Percentiles rank a stretch among this genome's conserved stretches.
Conservation (phyloP, 352 stramenopile genomes). For the Globisporangium mamillatum region DNA sequence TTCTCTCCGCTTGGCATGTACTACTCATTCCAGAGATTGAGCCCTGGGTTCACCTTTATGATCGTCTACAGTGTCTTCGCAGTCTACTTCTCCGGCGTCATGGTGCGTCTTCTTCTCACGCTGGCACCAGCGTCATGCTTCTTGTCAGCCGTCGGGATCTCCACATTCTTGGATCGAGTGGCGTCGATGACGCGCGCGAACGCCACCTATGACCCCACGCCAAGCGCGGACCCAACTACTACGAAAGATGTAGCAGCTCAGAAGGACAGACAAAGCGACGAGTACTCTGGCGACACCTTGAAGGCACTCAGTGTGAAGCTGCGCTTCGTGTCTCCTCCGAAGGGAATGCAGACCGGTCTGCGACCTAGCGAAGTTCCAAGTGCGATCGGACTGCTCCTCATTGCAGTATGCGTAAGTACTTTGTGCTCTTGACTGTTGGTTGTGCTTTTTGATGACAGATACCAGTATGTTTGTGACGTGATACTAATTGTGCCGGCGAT, state of each 20-base stretch:
- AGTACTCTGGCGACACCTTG: slow-evolving; percentile 27
- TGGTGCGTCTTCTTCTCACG: slow-evolving; percentile 92
- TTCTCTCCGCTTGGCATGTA: slow-evolving; percentile 89
- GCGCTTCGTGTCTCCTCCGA: slow-evolving; percentile 22
- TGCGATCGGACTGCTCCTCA: slow-evolving; percentile 38
- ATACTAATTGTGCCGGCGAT: not conserved
- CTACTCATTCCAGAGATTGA: slow-evolving; percentile 77
- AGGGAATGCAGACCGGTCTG: slow-evolving; percentile 12
- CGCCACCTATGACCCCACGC: slow-evolving; percentile 1
- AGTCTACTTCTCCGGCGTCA: slow-evolving; percentile 92
- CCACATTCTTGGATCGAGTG: slow-evolving; percentile 51
- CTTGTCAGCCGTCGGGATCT: slow-evolving; percentile 83
- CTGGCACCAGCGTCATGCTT: slow-evolving; percentile 89
- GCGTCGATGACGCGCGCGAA: slow-evolving; percentile 20
- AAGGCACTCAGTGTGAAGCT: slow-evolving; percentile 28
- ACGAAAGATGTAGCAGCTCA: not conserved
- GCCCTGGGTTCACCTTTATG: slow-evolving; percentile 83
- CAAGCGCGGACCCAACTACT: not conserved
- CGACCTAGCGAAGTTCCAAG: slow-evolving; percentile 21
- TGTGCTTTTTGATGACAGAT: not conserved
- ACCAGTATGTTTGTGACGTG: not conserved
- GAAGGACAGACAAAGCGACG: slow-evolving; percentile 3
- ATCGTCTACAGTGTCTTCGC: slow-evolving; percentile 90
- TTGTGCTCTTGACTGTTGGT: not conserved
- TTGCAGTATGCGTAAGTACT: slow-evolving; percentile 52